phyloP scores from a whole-genome alignment of 2,329 filamentous ascomycete species.

The Fusarium nisikadoi region DNA sequence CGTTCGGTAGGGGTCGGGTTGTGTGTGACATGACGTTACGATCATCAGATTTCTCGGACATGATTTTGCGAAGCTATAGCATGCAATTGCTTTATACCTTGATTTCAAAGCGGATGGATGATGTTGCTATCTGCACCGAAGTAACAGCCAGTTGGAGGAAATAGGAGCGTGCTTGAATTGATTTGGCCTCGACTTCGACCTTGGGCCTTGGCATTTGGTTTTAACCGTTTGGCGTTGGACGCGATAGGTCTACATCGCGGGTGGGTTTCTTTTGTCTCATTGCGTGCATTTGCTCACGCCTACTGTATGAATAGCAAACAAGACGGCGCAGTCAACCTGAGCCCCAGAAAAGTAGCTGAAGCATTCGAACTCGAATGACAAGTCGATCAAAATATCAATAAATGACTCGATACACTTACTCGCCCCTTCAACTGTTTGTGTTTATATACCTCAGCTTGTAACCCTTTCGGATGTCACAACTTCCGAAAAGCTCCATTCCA shows the following conservation, averaged over 20 bases:
- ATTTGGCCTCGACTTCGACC: not conserved
- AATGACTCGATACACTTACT: constrained; percentile 5
- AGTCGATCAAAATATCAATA: constrained; percentile 2
- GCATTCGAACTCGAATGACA: constrained; percentile 15
- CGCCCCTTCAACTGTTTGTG: not conserved
- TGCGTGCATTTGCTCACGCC: constrained; percentile 18
- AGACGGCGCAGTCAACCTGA: constrained; percentile 19
- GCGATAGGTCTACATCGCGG: constrained; percentile 6
- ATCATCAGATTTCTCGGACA: constrained; percentile 27
- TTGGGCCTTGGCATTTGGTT: not conserved
- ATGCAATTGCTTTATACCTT: constrained; percentile 1
- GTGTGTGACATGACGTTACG: constrained; percentile 28
- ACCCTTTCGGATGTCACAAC: not conserved
- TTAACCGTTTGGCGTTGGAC: constrained; percentile 17
- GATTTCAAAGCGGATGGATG: constrained; percentile 22
- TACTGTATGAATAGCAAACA: constrained; percentile 23
- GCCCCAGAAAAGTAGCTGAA: constrained; percentile 1
- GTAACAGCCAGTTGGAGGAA: constrained; percentile 2
- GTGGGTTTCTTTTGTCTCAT: constrained; percentile 8
- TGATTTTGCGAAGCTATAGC: constrained; percentile 15
- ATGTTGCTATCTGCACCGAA: not conserved
- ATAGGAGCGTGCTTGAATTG: constrained; percentile 11
- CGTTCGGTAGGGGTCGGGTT: constrained; percentile 2
- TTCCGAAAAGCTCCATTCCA: not conserved
- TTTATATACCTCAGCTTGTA: not conserved